Percentiles rank a stretch among this genome's conserved stretches.
phyloP scores from a whole-genome alignment of 225 moss, liverwort and hornwort species.

The Marchantia polymorpha region DNA sequence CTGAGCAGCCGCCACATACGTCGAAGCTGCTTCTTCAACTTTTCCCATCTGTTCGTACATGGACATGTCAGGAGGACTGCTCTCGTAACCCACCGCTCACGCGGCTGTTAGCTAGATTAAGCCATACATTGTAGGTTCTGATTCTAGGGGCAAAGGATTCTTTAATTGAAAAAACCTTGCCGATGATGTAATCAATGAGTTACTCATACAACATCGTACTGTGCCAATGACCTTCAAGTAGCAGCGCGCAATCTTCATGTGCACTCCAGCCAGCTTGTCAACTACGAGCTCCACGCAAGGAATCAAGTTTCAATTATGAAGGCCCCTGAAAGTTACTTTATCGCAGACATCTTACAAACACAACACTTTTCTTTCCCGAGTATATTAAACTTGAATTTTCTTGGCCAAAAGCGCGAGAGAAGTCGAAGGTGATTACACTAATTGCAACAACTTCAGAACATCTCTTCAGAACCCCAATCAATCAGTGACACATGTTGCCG shows the following conservation, averaged over 20 bases:
- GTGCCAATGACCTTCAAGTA: slow-evolving; percentile 16
- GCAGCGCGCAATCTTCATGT: slow-evolving; percentile 27
- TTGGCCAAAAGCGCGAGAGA: no score
- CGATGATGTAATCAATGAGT: neutral
- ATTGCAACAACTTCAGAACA: no score
- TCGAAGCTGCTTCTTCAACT: slow-evolving; percentile 18
- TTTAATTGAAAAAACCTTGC: neutral
- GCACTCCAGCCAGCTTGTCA: slow-evolving; percentile 18
- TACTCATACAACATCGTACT: neutral
- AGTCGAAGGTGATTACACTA: no score
- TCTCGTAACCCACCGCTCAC: neutral
- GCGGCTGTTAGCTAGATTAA: neutral
- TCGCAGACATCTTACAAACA: no score
- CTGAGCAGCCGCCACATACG: slow-evolving; percentile 16
- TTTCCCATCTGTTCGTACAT: slow-evolving; percentile 13
- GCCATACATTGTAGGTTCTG: neutral
- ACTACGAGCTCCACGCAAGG: neutral
- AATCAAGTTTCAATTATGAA: no score
- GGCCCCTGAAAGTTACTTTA: no score
- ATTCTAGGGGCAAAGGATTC: neutral
- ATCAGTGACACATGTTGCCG: no score
- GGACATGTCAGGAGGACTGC: neutral
- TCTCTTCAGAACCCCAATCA: no score
- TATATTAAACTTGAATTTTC: no score
- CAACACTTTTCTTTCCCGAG: no score